Evolutionary conservation across 495 filamentous ascomycete genomes (phyloP).

Genomic region (Aspergillus bertholletiae): DNA sequence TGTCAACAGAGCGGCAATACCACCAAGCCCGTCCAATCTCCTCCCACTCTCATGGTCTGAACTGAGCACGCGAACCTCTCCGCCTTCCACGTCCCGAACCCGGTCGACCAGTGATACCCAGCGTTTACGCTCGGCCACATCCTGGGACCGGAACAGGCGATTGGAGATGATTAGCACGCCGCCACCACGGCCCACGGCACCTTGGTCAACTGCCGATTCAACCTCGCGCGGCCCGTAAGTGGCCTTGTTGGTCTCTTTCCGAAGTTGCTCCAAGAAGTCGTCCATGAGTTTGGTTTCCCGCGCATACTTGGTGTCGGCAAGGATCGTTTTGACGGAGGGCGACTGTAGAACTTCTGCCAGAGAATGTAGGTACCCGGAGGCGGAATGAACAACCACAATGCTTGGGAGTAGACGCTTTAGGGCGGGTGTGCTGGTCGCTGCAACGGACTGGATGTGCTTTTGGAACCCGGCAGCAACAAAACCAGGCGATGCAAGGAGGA

Average conservation of each 20-base stretch:
- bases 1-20: conserved; percentile 85
- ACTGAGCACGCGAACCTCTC: conserved; percentile 83
- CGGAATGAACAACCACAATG: conserved; percentile 77
- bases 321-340: conserved; percentile 66
- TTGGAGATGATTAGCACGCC: conserved; percentile 84
- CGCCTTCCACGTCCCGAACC: conserved; percentile 79
- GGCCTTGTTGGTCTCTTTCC: conserved; percentile 83
- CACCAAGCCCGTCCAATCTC: conserved; percentile 77
- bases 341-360: conserved; percentile 83
- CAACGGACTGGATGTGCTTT: conserved; percentile 71
- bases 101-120: conserved; percentile 88
- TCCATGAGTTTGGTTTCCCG: conserved; percentile 85
- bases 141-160: conserved; percentile 76
- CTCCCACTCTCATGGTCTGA: conserved; percentile 93
- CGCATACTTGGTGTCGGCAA: conserved; percentile 83
- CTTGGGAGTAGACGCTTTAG: conserved; percentile 62
- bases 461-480: conserved; percentile 81
- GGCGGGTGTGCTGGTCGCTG: conserved; percentile 49
- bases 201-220: conserved; percentile 79
- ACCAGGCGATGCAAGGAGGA: conserved; percentile 87
- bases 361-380: conserved; percentile 78
- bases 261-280: conserved; percentile 71
- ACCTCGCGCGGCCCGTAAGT: conserved; percentile 91
- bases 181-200: conserved; percentile 82
- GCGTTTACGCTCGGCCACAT: conserved; percentile 71